Evolutionary conservation across 1,284 basidiomycete species (phyloP).

Genomic region (Leccinum griseonigrum): DNA sequence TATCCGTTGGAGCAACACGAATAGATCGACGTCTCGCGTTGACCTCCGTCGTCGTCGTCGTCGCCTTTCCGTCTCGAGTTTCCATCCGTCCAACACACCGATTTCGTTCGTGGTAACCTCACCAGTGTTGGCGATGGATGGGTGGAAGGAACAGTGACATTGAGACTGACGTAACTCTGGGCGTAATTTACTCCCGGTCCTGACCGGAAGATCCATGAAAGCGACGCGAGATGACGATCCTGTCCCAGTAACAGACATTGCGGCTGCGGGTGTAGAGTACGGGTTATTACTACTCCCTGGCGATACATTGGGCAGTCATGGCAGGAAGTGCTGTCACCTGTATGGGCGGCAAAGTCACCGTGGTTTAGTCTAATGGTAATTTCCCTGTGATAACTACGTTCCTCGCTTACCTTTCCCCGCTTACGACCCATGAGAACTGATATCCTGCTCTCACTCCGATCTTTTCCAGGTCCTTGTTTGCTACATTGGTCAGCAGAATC

Average conservation of each 20-base stretch:
- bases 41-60: slow-evolving; percentile 38
- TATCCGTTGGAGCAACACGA: slow-evolving; percentile 57
- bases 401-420: slow-evolving; percentile 78
- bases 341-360: slow-evolving; percentile 79
- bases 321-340: slow-evolving; percentile 81
- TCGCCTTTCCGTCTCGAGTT: slow-evolving; percentile 25
- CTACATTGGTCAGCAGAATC: slow-evolving; percentile 42
- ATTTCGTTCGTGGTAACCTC: slow-evolving; percentile 66
- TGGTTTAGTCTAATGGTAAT: slow-evolving; percentile 33
- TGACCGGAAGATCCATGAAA: slow-evolving; percentile 52
- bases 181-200: slow-evolving; percentile 58
- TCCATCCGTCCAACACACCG: slow-evolving; percentile 68
- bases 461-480: slow-evolving; percentile 73
- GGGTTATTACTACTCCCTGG: slow-evolving; percentile 56
- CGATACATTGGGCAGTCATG: slow-evolving; percentile 75
- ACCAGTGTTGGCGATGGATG: slow-evolving; percentile 58
- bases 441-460: slow-evolving; percentile 81
- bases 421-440: slow-evolving; percentile 87
- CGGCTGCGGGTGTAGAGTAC: slow-evolving; percentile 38
- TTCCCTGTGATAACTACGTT: slow-evolving; percentile 12
- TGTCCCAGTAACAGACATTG: slow-evolving; percentile 42
- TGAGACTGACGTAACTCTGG: slow-evolving; percentile 57
- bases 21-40: slow-evolving; percentile 45
- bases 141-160: slow-evolving; percentile 52
- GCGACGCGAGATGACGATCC: slow-evolving; percentile 62